Conservation (phyloP, 805 yeast genomes). For the Vanderwaltozyma tropicalis region DNA sequence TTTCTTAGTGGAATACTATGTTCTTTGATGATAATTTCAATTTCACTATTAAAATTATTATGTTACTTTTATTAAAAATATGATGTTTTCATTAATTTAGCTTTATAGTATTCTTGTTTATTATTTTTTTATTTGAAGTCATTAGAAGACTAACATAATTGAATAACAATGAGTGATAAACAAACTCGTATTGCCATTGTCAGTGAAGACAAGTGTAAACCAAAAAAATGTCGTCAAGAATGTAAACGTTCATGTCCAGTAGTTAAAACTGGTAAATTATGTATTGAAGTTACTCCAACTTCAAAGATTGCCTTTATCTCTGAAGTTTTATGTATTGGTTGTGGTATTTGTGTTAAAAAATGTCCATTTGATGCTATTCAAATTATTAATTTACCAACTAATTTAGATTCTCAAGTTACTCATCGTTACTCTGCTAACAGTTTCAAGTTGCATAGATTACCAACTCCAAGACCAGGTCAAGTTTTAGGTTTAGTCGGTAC, state of each 20-base stretch:
- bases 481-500: slow-evolving; percentile 96
- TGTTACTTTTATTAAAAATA: no score
- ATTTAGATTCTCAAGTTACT: slow-evolving; percentile 83
- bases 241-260: slow-evolving; percentile 97
- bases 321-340: slow-evolving; percentile 91
- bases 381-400: slow-evolving; percentile 93
- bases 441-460: slow-evolving; percentile 91
- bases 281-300: slow-evolving; percentile 90
- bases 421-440: slow-evolving; percentile 97
- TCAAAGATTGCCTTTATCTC: slow-evolving; percentile 91
- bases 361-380: slow-evolving; percentile 97
- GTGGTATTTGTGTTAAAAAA: slow-evolving; percentile 98
- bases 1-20: no score
- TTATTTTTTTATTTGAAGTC: background rate
- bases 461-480: slow-evolving; percentile 98
- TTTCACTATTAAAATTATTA: no score
- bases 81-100: no score
- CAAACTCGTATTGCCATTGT: slow-evolving; percentile 92
- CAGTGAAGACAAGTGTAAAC: slow-evolving; percentile 89
- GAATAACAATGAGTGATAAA: slow-evolving; percentile 30
- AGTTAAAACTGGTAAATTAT: slow-evolving; percentile 91
- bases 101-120: slow-evolving; percentile 31
- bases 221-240: slow-evolving; percentile 97
- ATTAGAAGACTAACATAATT: background rate
- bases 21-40: no score